phyloP scores from a whole-genome alignment of 805 yeast species.

The Cyberlindnera bimundalis region DNA sequence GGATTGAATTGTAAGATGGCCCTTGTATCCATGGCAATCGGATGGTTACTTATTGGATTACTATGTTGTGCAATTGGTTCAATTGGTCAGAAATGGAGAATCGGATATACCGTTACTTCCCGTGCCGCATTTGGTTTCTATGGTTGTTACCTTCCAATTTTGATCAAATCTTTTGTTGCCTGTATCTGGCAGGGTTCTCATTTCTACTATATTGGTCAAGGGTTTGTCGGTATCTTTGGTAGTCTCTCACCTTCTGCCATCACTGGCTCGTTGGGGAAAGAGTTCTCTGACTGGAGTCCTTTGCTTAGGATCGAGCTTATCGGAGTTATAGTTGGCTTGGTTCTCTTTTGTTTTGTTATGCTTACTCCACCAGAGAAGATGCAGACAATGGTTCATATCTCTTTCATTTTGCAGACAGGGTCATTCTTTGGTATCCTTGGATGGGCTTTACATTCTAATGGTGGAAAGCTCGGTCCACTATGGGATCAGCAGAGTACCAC shows the following conservation, averaged over 20 bases:
- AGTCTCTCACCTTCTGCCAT: slow-evolving; percentile 29
- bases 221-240: slow-evolving; percentile 31
- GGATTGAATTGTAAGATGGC: slow-evolving; percentile 30
- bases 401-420: slow-evolving; percentile 27
- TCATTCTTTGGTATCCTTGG: slow-evolving; percentile 32
- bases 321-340: slow-evolving; percentile 37
- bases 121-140: slow-evolving; percentile 36
- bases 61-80: slow-evolving; percentile 25
- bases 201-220: slow-evolving; percentile 36
- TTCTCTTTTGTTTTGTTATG: slow-evolving; percentile 36
- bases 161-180: slow-evolving; percentile 35
- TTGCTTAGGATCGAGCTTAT: slow-evolving; percentile 12
- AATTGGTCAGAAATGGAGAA: slow-evolving; percentile 31
- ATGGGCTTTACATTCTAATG: slow-evolving; percentile 27
- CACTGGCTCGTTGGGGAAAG: slow-evolving; percentile 26
- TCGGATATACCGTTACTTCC: slow-evolving; percentile 37
- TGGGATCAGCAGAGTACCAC: slow-evolving; percentile 10
- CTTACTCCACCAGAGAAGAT: slow-evolving; percentile 32
- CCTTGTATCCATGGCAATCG: slow-evolving; percentile 30
- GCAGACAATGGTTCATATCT: slow-evolving; percentile 26
- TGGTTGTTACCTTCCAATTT: slow-evolving; percentile 33
- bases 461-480: slow-evolving; percentile 28
- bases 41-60: slow-evolving; percentile 20
- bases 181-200: slow-evolving; percentile 39
- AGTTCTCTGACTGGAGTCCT: slow-evolving; percentile 15